Base-by-base conservation (phyloP, 768 basidiomycete genomes). In the Suillus spraguei region DNA sequence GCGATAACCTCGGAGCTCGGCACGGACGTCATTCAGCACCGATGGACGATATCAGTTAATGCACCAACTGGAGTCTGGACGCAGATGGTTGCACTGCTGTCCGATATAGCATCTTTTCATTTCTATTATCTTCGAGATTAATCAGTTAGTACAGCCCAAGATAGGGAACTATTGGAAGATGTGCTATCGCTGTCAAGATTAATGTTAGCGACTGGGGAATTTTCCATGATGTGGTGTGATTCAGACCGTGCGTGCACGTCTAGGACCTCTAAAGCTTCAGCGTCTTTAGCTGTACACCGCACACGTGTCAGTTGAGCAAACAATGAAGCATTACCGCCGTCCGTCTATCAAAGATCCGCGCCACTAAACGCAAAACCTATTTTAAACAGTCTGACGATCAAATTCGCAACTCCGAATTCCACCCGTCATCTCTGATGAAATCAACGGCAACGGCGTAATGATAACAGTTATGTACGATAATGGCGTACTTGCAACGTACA, bases 81-180 rank as follows among this genome's bases (percentile, higher is more conserved):
- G 50, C 28, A 52, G 50, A 53, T 35, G 32, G 52, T 11, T 53
- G 52, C 33, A 35, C 17, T 11, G 56, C 46, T 36, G n/a, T 28
- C 58, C 46, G 61, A 62, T 65, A 67, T 65, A 33, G 64, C 32
- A 35, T 24, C 35, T 20, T 39, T 49, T 53, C 36, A 32, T 38
- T 13, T 35, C 28, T 13, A 59, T 36, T 39, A 36, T 64, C 66
- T 68, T 65, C 65, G 67, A 74, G 69, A 74, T 76, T 66, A 68
- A 39, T 38, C 52, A 22, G 66, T 2, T 22, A 7, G 32, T 33
- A 56, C 38, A 28, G 17, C 55, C 55, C 32, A 10, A 56, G 56
- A 58, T 56, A 56, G 55, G 55, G 54, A 22, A 22, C 55, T 39
- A 13, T 36, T 53, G 32, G 52, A n/a, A 52, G 50, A 14, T 16